A percentile compares a stretch with the other conserved stretches of the same genome.
phyloP scores from a whole-genome alignment of 1,284 basidiomycete genomes.

The Cerioporus squamosus region DNA sequence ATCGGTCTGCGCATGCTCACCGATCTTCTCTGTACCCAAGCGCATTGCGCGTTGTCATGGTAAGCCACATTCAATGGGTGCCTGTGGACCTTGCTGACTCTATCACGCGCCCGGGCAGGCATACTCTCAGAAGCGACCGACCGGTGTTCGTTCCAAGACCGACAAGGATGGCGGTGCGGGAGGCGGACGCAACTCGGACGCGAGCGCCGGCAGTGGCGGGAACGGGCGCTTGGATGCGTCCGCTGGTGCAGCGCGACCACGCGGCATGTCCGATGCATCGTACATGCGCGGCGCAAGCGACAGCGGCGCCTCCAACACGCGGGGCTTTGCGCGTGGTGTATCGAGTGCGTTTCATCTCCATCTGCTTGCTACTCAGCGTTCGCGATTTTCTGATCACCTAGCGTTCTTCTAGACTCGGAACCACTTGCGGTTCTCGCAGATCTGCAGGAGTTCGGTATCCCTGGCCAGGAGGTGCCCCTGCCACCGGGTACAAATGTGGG shows the following conservation, averaged over 20 bases:
- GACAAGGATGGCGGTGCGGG: slow-evolving; percentile 48
- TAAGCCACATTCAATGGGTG: slow-evolving; percentile 18
- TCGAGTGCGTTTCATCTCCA: neutral
- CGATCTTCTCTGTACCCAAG: slow-evolving; percentile 13
- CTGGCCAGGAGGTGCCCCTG: slow-evolving; percentile 4
- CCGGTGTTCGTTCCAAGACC: slow-evolving; percentile 47
- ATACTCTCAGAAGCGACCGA: slow-evolving; percentile 61
- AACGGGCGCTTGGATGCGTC: slow-evolving; percentile 25
- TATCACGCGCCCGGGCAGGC: slow-evolving; percentile 21
- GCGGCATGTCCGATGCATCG: slow-evolving; percentile 52
- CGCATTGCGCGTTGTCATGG: slow-evolving; percentile 39
- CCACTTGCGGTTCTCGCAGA: slow-evolving; percentile 14
- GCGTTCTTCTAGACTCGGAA: slow-evolving; percentile 1
- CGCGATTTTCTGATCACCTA: neutral
- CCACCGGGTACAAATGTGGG: neutral
- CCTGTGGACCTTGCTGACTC: slow-evolving; percentile 2
- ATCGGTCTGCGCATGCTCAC: neutral
- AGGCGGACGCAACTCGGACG: slow-evolving; percentile 44
- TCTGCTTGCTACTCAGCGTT: neutral
- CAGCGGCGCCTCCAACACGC: slow-evolving; percentile 13
- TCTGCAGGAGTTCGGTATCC: slow-evolving; percentile 21
- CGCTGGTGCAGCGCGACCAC: slow-evolving; percentile 44
- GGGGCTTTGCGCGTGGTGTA: slow-evolving; percentile 18
- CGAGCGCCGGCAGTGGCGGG: slow-evolving; percentile 37
- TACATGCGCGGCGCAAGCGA: slow-evolving; percentile 33